phyloP scores from a whole-genome alignment of 805 yeast species.

The Candida suzukii region DNA sequence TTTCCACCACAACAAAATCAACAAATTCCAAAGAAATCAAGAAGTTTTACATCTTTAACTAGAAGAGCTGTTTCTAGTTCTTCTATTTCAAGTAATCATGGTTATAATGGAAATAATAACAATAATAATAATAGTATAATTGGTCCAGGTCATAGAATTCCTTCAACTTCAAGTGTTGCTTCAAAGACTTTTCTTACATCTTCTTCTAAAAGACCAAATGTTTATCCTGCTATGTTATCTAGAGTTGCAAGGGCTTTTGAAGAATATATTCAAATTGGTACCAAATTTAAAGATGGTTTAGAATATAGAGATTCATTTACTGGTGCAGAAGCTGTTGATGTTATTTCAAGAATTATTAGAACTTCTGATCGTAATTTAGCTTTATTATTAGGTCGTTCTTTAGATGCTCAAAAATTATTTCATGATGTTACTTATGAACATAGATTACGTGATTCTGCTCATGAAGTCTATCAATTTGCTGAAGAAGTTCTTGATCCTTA shows the following conservation, averaged over 20 bases:
- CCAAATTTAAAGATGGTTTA: conserved; percentile 83
- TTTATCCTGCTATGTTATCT: conserved; percentile 86
- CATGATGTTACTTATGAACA: conserved; percentile 96
- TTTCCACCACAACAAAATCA: conserved; percentile 1
- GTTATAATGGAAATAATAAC: conserved; percentile 15
- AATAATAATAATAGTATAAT: conserved; percentile 3
- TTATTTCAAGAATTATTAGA: conserved; percentile 76
- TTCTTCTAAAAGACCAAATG: conserved; percentile 50
- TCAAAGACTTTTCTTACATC: conserved; percentile 43
- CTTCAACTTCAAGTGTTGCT: conserved; percentile 22
- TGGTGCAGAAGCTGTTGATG: conserved; percentile 90
- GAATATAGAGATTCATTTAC: conserved; percentile 90
- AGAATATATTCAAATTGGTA: conserved; percentile 61
- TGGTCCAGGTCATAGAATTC: conserved; percentile 12
- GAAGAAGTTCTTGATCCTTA: conserved; percentile 36
- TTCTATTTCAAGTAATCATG: conserved; percentile 20
- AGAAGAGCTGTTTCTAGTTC: conserved; percentile 29
- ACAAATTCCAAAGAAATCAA: conserved; percentile 33
- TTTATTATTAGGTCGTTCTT: conserved; percentile 76
- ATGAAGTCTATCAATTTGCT: conserved; percentile 82
- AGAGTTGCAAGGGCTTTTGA: conserved; percentile 75
- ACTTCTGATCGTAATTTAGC: conserved; percentile 92
- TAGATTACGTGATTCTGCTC: conserved; percentile 77
- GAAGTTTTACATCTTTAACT: conserved; percentile 38
- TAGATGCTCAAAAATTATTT: conserved; percentile 90